Conservation (phyloP, 2,329 filamentous ascomycete genomes). For the Penicillium expansum region DNA sequence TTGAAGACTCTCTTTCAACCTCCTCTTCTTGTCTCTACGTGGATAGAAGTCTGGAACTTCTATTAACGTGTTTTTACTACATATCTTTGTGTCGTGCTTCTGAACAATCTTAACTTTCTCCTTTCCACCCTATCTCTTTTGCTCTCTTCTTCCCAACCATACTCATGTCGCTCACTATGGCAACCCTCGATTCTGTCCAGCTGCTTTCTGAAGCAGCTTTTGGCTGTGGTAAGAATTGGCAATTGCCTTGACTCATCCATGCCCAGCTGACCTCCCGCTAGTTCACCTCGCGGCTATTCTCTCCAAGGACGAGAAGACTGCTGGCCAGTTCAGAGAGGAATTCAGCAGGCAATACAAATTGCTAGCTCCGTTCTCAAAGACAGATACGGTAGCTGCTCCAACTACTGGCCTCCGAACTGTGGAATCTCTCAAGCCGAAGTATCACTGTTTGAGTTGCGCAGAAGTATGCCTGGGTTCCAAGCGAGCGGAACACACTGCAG, state of each 20-base stretch:
- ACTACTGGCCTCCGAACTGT: constrained; percentile 23
- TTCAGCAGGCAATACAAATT: constrained; percentile 34
- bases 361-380: constrained; percentile 29
- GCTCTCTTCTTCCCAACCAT: not conserved
- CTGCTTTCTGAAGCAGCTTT: constrained; percentile 40
- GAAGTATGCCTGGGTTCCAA: constrained; percentile 32
- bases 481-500: constrained; percentile 36
- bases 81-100: not conserved
- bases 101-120: not conserved
- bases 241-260: not conserved
- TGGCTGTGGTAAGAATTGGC: constrained; percentile 39
- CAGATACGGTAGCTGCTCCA: constrained; percentile 22
- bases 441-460: constrained; percentile 40
- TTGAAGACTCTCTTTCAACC: not conserved
- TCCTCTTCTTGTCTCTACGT: constrained; percentile 1
- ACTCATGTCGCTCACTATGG: constrained; percentile 25
- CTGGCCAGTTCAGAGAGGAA: constrained; percentile 36
- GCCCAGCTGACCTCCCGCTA: constrained; percentile 23
- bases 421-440: constrained; percentile 38
- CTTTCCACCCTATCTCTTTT: constrained; percentile 2
- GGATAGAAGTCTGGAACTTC: constrained; percentile 10
- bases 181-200: constrained; percentile 34
- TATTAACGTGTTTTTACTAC: not conserved
- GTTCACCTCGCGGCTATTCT: constrained; percentile 41
- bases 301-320: constrained; percentile 29